Evolutionary conservation across 208 protist genomes (phyloP).

Genomic region (Leishmania amazonensis): DNA sequence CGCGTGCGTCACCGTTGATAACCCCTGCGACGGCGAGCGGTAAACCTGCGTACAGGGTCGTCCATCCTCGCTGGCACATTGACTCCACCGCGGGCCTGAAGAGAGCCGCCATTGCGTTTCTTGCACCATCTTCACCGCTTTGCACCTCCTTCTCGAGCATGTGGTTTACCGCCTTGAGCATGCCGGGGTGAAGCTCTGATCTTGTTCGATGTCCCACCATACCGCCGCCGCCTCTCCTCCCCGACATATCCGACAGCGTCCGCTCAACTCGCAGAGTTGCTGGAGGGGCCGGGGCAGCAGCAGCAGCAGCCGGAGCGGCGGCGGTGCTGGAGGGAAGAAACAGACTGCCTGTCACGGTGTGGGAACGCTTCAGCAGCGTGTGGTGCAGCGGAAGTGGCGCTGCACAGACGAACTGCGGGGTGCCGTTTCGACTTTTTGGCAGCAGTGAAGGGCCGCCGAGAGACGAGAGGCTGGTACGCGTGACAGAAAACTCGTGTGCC

Average conservation of each 20-base stretch:
- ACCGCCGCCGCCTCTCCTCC: neutral
- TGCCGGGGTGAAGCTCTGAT: neutral
- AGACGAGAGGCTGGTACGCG: neutral
- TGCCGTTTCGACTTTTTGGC: neutral
- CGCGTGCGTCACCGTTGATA: neutral
- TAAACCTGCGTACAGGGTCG: constrained; percentile 15
- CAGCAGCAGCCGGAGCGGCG: neutral
- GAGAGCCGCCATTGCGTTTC: neutral
- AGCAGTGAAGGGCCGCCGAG: neutral
- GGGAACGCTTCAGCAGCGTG: neutral
- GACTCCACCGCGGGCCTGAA: constrained; percentile 14
- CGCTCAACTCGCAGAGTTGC: neutral
- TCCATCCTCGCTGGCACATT: constrained; percentile 26
- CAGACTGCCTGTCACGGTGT: neutral
- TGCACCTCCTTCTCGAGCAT: neutral
- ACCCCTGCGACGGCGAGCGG: constrained; percentile 4
- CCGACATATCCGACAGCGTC: neutral
- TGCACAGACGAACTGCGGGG: neutral
- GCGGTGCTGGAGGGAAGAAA: constrained; percentile 5
- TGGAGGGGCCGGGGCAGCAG: neutral
- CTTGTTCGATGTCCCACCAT: neutral
- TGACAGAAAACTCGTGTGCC: neutral
- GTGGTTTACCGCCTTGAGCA: neutral
- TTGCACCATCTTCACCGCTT: neutral
- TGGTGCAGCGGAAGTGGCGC: neutral